Conservation (phyloP, 179 eudicot species). For the Drosera spatulata region DNA sequence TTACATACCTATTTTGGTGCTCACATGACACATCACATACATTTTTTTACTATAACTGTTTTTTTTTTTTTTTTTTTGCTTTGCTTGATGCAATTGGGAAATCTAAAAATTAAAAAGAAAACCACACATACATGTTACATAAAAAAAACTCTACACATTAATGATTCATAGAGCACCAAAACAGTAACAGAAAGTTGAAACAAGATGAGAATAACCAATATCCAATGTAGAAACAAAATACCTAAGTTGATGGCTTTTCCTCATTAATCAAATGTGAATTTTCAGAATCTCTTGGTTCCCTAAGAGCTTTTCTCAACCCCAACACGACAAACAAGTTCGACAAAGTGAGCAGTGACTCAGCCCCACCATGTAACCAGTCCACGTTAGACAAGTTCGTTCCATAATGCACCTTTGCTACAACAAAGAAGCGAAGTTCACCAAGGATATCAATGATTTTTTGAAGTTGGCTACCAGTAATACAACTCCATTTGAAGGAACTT, state of each 20-base stretch:
- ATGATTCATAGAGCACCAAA: no score
- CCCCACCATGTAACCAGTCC: slow-evolving; percentile 98
- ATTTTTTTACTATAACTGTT: no score
- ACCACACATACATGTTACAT: no score
- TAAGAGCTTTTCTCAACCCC: slow-evolving; percentile 69
- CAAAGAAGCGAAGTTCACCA: slow-evolving; percentile 1
- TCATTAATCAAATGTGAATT: slow-evolving; percentile 26
- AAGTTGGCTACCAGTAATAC: no score
- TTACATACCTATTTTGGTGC: no score
- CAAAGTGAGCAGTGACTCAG: slow-evolving; percentile 90
- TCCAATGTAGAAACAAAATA: not conserved
- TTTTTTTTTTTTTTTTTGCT: no score
- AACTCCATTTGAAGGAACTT: slow-evolving; percentile 14
- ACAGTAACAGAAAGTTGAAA: no score
- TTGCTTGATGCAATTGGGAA: no score
- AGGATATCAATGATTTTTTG: no score
- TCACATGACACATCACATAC: no score
- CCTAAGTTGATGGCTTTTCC: slow-evolving; percentile 19
- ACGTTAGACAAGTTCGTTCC: slow-evolving; percentile 96
- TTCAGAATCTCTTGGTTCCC: slow-evolving; percentile 12
- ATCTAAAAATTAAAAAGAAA: no score
- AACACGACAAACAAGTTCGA: slow-evolving; percentile 91
- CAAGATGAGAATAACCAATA: not conserved
- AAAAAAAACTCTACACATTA: no score
- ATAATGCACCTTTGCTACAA: slow-evolving; percentile 89